These are phyloP conservation scores for Nepenthes alata DNA, from an alignment of 179 eudicot genomes.

Conservation along the genomic window DNA sequence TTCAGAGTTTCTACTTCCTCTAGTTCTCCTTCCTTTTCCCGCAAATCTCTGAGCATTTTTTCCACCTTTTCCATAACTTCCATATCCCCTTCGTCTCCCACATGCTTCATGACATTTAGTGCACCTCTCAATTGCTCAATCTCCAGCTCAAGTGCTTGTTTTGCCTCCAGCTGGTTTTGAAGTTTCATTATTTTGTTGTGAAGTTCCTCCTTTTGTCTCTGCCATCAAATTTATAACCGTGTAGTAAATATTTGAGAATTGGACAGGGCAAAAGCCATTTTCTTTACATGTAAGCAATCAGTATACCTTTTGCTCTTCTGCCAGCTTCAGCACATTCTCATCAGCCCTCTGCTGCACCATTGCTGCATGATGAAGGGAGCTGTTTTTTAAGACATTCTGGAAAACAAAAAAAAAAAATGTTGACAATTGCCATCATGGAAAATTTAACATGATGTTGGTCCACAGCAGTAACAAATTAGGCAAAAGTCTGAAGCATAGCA, in stretches of 20 bases:
- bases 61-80: conserved; percentile 54
- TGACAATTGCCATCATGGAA: not conserved
- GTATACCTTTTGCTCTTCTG: conserved; percentile 76
- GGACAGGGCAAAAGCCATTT: not conserved
- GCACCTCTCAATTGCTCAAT: conserved; percentile 74
- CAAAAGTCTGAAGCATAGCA: too few species aligned
- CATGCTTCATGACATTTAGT: conserved; percentile 67
- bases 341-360: conserved; percentile 68
- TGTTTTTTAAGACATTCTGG: conserved; percentile 61
- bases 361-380: conserved; percentile 59
- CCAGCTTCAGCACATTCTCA: conserved; percentile 66
- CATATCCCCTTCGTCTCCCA: conserved; percentile 65
- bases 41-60: conserved; percentile 26
- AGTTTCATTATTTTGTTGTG: conserved; percentile 53
- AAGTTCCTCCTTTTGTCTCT: conserved; percentile 76
- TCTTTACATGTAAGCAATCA: conserved; percentile 1
- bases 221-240: conserved; percentile 10
- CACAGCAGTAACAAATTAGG: not conserved
- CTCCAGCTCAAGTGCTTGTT: conserved; percentile 80
- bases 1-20: conserved; percentile 32
- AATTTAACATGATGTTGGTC: not conserved
- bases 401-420: conserved; percentile 5
- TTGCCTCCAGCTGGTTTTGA: conserved; percentile 62
- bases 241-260: not conserved
- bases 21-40: conserved; percentile 31